These are phyloP conservation scores for Fusarium chaquense DNA, from an alignment of 2,329 filamentous ascomycete genomes.

Conservation along the genomic window DNA sequence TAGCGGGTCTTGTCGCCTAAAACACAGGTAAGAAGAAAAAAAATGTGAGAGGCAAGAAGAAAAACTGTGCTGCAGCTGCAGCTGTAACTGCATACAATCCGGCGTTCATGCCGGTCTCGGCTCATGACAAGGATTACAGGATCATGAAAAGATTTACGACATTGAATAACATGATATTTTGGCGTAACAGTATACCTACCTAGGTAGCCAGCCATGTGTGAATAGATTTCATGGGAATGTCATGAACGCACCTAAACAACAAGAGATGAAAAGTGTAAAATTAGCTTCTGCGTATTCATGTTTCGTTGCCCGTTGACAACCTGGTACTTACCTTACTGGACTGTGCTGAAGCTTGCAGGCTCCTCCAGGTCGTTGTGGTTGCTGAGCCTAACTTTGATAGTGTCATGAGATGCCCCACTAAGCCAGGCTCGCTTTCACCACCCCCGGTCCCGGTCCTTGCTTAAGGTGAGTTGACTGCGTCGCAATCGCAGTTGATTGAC, in stretches of 20 bases:
- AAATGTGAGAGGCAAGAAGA: background rate
- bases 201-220: no score
- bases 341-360: background rate
- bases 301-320: slow-evolving; percentile 12
- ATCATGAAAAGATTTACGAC: slow-evolving; percentile 21
- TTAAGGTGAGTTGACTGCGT: slow-evolving; percentile 24
- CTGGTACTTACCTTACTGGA: background rate
- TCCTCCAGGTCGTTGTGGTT: slow-evolving; percentile 21
- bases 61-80: background rate
- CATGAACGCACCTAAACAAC: background rate
- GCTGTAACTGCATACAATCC: slow-evolving; percentile 3
- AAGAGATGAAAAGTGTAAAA: background rate
- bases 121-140: slow-evolving; percentile 34
- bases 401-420: slow-evolving; percentile 42
- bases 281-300: slow-evolving; percentile 5
- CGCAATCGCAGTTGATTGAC: slow-evolving; percentile 15
- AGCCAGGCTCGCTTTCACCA: slow-evolving; percentile 27
- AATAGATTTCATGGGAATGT: no score
- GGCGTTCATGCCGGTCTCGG: slow-evolving; percentile 7
- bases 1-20: slow-evolving; percentile 25
- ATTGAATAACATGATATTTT: slow-evolving; percentile 1
- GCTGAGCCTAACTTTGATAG: slow-evolving; percentile 41
- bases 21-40: slow-evolving; percentile 15
- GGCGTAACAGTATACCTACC: no score
- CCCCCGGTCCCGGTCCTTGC: slow-evolving; percentile 29